Evolutionary conservation across 768 basidiomycete genomes (phyloP), one percentile per base, ranked within the genome.

Genomic region (Vararia minispora): DNA sequence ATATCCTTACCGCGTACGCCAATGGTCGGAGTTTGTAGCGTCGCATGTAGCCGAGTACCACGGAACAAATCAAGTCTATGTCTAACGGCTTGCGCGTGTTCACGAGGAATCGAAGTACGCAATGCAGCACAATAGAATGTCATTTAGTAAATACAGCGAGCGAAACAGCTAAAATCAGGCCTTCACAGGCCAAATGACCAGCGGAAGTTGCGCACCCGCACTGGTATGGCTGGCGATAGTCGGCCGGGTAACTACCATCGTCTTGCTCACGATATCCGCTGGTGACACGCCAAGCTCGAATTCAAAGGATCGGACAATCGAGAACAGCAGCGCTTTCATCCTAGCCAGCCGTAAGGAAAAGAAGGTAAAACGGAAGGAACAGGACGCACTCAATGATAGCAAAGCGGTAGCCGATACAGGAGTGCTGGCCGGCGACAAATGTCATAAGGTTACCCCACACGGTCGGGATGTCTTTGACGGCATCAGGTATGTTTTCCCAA

Each of bases 361-460:
- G 7, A 8, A 21, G n/a, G n/a, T n/a, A n/a, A n/a, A n/a, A n/a
- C n/a, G n/a, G n/a, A n/a, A 13, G 24, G 7, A 2, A 29, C 30
- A 4, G 9, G 13, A 47, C 48, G 32, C 25, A 47, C 48, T 49
- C 48, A 24, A 41, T 30, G 5, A 49, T 6, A 14, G 48, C 23
- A 21, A 49, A 49, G 22, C 42, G 41, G 42, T 49, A 47, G 20
- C 48, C 48, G 14, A 49, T 47, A 28, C 46, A 49, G 17, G 39
- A 42, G 5, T 42, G 48, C 14, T 42, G 6, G 18, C 48, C 48
- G 2, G 39, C 14, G 29, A 37, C 24, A 38, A 49, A 49, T 1
- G 48, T 26, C 14, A 49, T 27, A 13, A 49, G 12, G n/a, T 44
- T 40, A 28, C 42, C 28, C 24, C 27, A 49, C 11, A 48, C 36